Evolutionary conservation across 148 eudicot genomes (phyloP).

Genomic region (Chenopodium quinoa): DNA sequence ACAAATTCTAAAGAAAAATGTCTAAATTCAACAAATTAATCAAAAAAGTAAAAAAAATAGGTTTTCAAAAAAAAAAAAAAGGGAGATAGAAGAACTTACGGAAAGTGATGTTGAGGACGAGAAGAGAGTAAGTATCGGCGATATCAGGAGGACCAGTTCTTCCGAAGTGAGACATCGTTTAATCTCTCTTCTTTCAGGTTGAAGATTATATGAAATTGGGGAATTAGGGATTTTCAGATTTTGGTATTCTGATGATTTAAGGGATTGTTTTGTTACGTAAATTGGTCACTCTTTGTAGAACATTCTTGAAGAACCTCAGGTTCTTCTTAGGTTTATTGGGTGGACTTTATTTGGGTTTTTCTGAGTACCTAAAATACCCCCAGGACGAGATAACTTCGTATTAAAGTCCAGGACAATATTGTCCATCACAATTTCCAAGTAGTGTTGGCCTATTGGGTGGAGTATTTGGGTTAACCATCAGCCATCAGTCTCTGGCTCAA

Average conservation of each 20-base stretch:
- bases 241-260: not conserved
- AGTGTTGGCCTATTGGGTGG: too few relatives aligned
- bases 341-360: too few relatives aligned
- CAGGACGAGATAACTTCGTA: too few relatives aligned
- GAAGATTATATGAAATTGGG: not conserved
- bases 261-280: not conserved
- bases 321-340: not conserved
- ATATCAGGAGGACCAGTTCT: slow-evolving; percentile 84
- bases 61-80: not conserved
- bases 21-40: not conserved
- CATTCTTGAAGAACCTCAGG: slow-evolving; percentile 19
- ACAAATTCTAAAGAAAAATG: too few relatives aligned
- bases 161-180: slow-evolving; percentile 68
- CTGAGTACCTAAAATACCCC: too few relatives aligned
- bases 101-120: slow-evolving; percentile 71
- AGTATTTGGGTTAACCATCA: too few relatives aligned
- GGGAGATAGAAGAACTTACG: slow-evolving; percentile 32
- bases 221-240: slow-evolving; percentile 10
- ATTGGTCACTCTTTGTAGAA: not conserved
- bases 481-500: too few relatives aligned
- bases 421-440: too few relatives aligned
- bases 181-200: not conserved
- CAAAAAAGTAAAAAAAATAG: not conserved
- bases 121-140: slow-evolving; percentile 76
- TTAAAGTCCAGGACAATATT: too few relatives aligned